These are phyloP conservation scores for Artemisia argyi DNA, from an alignment of 129 eudicot species.

Conservation along the genomic window DNA sequence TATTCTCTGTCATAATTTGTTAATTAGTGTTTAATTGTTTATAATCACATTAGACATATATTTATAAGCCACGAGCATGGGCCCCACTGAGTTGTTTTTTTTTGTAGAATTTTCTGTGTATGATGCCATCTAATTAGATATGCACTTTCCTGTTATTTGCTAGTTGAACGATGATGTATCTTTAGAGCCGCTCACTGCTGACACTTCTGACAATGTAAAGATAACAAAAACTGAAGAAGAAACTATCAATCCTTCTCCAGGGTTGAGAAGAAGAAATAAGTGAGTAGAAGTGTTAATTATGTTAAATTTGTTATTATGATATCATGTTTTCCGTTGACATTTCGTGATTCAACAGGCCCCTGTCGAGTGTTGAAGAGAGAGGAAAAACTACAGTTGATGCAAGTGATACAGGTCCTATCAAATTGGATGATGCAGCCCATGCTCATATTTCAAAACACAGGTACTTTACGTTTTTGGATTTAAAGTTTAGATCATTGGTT, in stretches of 20 bases:
- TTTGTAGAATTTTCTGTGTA: not conserved
- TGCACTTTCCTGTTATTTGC: conserved; percentile 6
- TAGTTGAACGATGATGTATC: conserved; percentile 31
- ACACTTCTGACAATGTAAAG: conserved; percentile 28
- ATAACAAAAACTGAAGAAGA: conserved; percentile 49
- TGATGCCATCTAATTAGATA: conserved; percentile 2
- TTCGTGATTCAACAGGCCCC: conserved; percentile 40
- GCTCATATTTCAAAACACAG: not conserved
- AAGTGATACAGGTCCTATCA: not conserved
- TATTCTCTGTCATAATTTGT: not conserved
- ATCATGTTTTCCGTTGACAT: conserved; percentile 1
- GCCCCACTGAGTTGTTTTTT: too few species aligned
- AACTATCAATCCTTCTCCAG: conserved; percentile 39
- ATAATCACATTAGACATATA: not conserved
- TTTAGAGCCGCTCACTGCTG: conserved; percentile 37
- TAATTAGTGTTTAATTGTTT: too few species aligned
- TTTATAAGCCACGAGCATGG: too few species aligned
- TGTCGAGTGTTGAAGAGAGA: not conserved
- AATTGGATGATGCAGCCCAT: not conserved
- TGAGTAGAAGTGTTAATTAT: conserved; percentile 31
- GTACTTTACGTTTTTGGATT: not conserved
- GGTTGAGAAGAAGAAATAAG: conserved; percentile 78
- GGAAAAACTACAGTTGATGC: not conserved
- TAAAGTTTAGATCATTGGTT: too few species aligned
- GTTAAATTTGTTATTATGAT: not conserved